These are phyloP conservation scores for Penicillium paradoxum DNA, from an alignment of 495 filamentous ascomycete genomes.

Conservation along the genomic window DNA sequence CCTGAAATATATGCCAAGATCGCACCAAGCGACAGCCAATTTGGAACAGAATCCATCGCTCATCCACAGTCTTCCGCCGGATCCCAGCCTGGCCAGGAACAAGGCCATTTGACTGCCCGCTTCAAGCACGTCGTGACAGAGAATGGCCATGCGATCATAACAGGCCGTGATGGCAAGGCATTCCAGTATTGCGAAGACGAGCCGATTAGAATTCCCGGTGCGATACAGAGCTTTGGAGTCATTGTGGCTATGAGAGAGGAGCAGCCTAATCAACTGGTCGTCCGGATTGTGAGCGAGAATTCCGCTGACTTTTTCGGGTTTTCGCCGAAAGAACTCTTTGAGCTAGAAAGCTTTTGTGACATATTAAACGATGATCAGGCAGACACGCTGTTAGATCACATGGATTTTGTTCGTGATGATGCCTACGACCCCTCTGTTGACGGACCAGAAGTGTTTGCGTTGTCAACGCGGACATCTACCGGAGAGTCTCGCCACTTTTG, in stretches of 20 bases:
- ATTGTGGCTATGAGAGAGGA: conserved; percentile 74
- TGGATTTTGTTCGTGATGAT: conserved; percentile 82
- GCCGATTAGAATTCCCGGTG: conserved; percentile 86
- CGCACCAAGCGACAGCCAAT: conserved; percentile 7
- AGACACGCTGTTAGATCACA: conserved; percentile 76
- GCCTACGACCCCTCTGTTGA: conserved; percentile 60
- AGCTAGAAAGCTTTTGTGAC: conserved; percentile 67
- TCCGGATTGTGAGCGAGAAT: conserved; percentile 85
- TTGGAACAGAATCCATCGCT: neutral
- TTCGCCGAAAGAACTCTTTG: conserved; percentile 72
- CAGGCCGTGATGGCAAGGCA: conserved; percentile 63
- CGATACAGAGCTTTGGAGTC: conserved; percentile 81
- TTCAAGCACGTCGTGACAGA: conserved; percentile 78
- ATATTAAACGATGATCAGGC: conserved; percentile 78
- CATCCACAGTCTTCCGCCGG: neutral
- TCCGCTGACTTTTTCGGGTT: conserved; percentile 72
- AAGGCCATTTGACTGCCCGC: conserved; percentile 56
- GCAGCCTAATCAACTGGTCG: conserved; percentile 58
- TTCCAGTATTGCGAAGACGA: conserved; percentile 89
- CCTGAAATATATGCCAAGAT: conserved; percentile 18
- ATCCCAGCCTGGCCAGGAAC: conserved; percentile 23
- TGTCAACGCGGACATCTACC: conserved; percentile 57
- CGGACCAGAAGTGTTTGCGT: conserved; percentile 82
- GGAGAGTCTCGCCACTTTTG: conserved; percentile 63
- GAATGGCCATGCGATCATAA: conserved; percentile 80